Conservation (phyloP, 2,329 filamentous ascomycete genomes). For the Ceratocystis diversiconidia region DNA sequence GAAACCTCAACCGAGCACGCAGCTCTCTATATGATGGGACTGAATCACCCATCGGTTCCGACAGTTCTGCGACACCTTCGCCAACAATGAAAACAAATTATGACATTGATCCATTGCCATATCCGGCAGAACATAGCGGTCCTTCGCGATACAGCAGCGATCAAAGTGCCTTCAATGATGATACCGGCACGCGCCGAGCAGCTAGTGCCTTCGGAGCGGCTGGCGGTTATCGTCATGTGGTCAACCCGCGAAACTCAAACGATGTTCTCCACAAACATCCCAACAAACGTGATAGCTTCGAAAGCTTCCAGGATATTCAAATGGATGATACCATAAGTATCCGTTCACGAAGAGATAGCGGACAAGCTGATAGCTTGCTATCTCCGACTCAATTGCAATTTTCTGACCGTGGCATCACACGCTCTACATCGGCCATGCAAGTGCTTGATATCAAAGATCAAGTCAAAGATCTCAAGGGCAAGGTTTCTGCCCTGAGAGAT, state of each 20-base stretch:
- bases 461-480: conserved; percentile 72
- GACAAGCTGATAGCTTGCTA: conserved; percentile 23
- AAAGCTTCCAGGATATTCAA: conserved; percentile 37
- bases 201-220: conserved; percentile 49
- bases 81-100: conserved; percentile 30
- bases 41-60: conserved; percentile 27
- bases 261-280: conserved; percentile 1
- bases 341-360: conserved; percentile 18
- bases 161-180: conserved; percentile 27
- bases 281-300: conserved; percentile 23
- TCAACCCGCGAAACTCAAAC: conserved; percentile 14
- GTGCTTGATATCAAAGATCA: conserved; percentile 65
- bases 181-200: conserved; percentile 34
- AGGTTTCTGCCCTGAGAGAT: conserved; percentile 66
- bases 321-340: conserved; percentile 32
- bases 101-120: conserved; percentile 22
- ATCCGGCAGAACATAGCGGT: conserved; percentile 22
- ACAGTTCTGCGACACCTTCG: conserved; percentile 36
- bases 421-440: conserved; percentile 59
- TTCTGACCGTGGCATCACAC: conserved; percentile 38
- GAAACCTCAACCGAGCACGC: conserved; percentile 68
- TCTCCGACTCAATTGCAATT: conserved; percentile 34
- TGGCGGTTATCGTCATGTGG: conserved; percentile 40
- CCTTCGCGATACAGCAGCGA: conserved; percentile 51
- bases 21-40: conserved; percentile 44